Evolutionary conservation across 495 filamentous ascomycete genomes (phyloP).

Genomic region (Aspergillus conjunctus): DNA sequence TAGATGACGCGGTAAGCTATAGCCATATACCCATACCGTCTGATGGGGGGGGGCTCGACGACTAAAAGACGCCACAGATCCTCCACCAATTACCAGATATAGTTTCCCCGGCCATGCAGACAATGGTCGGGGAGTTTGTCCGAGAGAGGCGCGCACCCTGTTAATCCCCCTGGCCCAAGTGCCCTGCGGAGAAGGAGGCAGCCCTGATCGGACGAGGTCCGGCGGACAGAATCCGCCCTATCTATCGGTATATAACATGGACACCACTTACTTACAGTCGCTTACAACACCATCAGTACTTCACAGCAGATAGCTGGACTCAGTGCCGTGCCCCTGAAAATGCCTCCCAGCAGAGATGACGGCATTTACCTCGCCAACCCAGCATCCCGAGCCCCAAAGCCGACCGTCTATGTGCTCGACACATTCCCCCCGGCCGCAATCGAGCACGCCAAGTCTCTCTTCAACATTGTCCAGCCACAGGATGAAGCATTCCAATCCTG

Average conservation of each 20-base stretch:
- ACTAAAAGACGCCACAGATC: neutral
- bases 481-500: conserved; percentile 28
- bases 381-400: conserved; percentile 14
- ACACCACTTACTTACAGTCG: no score
- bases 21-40: no score
- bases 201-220: no score
- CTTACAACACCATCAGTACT: no score
- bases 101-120: neutral
- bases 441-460: conserved; percentile 28
- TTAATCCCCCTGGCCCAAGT: neutral
- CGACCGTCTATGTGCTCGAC: conserved; percentile 35
- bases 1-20: neutral
- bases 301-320: no score
- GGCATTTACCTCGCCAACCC: no score
- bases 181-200: no score
- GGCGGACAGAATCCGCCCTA: no score
- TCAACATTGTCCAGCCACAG: conserved; percentile 28
- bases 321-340: no score
- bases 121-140: neutral
- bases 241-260: neutral
- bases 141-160: neutral
- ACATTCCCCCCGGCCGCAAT: conserved; percentile 28
- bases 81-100: neutral
- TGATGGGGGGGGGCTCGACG: no score
- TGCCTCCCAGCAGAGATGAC: neutral